Base-by-base conservation (phyloP, 768 basidiomycete species). In the Panaeolus cyanescens region DNA sequence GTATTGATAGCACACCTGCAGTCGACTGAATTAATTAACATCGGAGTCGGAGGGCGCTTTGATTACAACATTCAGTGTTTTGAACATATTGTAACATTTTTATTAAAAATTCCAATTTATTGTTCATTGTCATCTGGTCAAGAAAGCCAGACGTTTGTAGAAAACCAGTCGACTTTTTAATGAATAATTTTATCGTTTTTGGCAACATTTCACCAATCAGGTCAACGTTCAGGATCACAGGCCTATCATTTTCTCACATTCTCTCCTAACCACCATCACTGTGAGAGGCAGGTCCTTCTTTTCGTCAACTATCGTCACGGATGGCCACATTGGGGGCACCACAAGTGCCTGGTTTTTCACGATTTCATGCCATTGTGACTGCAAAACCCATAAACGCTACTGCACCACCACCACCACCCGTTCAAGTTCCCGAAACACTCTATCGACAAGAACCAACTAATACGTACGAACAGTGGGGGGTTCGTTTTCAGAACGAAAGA, bases 351-450 rank as follows among this genome's bases (percentile, higher is more conserved):
- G 45, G 45, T 50, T 50, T 50, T 50, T 50, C 45, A 50, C 71
- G 73, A 34, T 76, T 76, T 64, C 74, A 74, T 61, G 75, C 75
- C 50, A 76, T 76, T 54, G 62, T 75, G 55, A 56, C 70, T 13
- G 75, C 74, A n/a, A 71, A 64, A 54, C 70, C 74, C 5, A 40
- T 64, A n/a, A 61, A 71, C 36, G 67, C 65, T 8, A 64, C 61
- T 34, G 71, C 68, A n/a, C 70, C 71, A 20, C 69, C 69, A 36
- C 64, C 69, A 17, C 61, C 69, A 40, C 58, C 55, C 54, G 45
- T 50, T 50, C 45, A 50, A 50, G 45, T 50, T 50, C 25, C 45
- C 5, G 55, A 65, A 58, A 54, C 55, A 30, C 32, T 40, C 28
- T 64, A 64, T 62, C 56, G 32, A 57, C 58, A 33, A 25, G 45